Conservation (phyloP, 2,329 filamentous ascomycete genomes). For the Teratosphaeria pseudoeucalypti region DNA sequence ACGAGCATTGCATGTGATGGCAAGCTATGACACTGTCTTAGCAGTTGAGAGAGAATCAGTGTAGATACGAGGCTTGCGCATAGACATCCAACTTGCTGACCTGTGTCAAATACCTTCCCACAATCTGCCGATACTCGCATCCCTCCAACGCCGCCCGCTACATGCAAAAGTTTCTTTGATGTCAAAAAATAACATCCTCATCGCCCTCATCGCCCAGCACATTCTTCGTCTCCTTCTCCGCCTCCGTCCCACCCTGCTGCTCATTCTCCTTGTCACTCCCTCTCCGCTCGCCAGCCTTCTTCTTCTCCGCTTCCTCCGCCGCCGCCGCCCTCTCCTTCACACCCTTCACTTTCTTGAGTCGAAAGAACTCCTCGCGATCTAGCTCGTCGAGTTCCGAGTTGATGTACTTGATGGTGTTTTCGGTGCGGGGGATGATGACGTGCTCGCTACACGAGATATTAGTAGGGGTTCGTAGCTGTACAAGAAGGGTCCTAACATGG, state of each 20-base stretch:
- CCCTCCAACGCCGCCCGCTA: neutral
- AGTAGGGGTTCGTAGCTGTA: constrained; percentile 2
- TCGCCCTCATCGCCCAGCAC: constrained; percentile 27
- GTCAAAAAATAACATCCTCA: constrained; percentile 23
- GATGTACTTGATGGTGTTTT: constrained; percentile 99
- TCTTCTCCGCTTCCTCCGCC: constrained; percentile 25
- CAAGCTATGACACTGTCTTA: too few species aligned
- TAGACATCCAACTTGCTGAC: neutral
- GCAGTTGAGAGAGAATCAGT: too few species aligned
- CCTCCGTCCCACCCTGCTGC: neutral
- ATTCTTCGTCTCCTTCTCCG: constrained; percentile 17
- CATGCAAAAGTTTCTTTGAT: neutral
- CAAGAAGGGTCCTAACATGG: constrained; percentile 53
- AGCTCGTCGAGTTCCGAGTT: constrained; percentile 97
- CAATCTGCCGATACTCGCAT: neutral
- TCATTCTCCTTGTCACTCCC: constrained; percentile 22
- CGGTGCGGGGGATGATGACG: constrained; percentile 93
- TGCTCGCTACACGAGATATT: constrained; percentile 50
- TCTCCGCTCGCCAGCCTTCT: constrained; percentile 6
- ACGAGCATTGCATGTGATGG: too few species aligned
- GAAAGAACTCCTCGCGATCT: constrained; percentile 95
- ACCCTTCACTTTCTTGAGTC: constrained; percentile 83
- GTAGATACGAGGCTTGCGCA: too few species aligned
- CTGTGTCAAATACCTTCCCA: neutral
- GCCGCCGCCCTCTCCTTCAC: constrained; percentile 50